phyloP scores from a whole-genome alignment of 2,329 filamentous ascomycete species.

The Trichoderma asperellum region DNA sequence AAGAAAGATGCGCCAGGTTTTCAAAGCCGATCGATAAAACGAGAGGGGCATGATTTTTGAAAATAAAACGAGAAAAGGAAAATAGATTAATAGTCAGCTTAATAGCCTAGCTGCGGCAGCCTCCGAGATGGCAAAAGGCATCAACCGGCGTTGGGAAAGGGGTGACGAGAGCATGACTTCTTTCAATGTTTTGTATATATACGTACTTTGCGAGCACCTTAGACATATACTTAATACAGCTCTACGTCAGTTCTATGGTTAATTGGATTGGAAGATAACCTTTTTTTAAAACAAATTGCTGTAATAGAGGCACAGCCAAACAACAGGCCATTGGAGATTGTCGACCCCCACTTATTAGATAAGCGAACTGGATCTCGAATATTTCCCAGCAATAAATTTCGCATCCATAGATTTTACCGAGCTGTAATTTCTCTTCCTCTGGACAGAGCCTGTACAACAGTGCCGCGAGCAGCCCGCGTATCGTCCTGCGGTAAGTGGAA shows the following conservation, averaged over 20 bases:
- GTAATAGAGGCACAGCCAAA: background rate
- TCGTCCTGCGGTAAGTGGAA: background rate
- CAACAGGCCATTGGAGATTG: background rate
- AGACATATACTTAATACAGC: slow-evolving; percentile 42
- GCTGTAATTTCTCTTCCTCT: background rate
- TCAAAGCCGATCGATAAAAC: background rate
- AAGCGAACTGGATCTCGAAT: background rate
- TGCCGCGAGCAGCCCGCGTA: background rate
- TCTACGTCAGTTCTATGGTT: slow-evolving; percentile 37
- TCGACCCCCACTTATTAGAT: slow-evolving; percentile 14
- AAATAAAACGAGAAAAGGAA: slow-evolving; percentile 1
- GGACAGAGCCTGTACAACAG: background rate
- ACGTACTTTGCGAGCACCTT: slow-evolving; percentile 34
- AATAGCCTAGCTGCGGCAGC: slow-evolving; percentile 23
- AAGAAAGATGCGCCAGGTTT: background rate
- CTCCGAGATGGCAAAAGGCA: slow-evolving; percentile 27
- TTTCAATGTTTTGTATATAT: slow-evolving; percentile 29
- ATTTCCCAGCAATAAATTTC: slow-evolving; percentile 14
- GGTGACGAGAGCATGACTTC: slow-evolving; percentile 27
- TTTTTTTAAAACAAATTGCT: background rate
- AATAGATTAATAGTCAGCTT: slow-evolving; percentile 29
- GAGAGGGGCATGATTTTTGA: slow-evolving; percentile 13
- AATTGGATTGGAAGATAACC: background rate
- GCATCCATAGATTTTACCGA: background rate
- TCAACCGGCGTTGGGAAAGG: slow-evolving; percentile 28